Evolutionary conservation across 75 land plant genomes (phyloP).

Genomic region (Selaginella tamariscina): DNA sequence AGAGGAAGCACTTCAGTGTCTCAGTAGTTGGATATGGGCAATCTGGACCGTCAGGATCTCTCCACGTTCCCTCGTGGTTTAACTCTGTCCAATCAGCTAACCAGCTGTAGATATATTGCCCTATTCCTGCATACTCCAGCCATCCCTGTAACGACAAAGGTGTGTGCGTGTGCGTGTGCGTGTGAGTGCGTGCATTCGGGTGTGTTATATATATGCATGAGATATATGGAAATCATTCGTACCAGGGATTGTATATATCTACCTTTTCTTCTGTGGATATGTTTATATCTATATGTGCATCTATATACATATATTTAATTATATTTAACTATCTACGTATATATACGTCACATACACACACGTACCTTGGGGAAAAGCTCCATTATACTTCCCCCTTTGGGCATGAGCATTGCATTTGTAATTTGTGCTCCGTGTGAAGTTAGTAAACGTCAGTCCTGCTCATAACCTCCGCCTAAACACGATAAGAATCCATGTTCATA

Average conservation of each 20-base stretch:
- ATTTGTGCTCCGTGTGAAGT: constrained; percentile 32
- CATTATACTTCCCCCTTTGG: constrained; percentile 22
- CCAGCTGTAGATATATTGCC: constrained; percentile 24
- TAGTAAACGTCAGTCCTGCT: constrained; percentile 25
- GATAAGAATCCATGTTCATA: not conserved
- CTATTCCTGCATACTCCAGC: constrained; percentile 27
- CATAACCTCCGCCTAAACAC: constrained; percentile 19
- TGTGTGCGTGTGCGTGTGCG: no score
- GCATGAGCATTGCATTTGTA: constrained; percentile 30
- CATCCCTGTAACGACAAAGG: no score
- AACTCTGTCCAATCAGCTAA: constrained; percentile 19
- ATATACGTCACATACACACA: no score
- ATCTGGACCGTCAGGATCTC: constrained; percentile 42
- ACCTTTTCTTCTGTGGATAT: no score
- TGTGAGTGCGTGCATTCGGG: no score
- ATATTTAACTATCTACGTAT: no score
- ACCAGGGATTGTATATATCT: no score
- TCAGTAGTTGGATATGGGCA: constrained; percentile 30
- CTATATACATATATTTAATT: no score
- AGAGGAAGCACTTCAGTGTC: constrained; percentile 19
- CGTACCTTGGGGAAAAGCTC: constrained; percentile 29
- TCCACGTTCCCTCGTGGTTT: constrained; percentile 38
- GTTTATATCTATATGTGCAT: no score
- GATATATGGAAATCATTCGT: no score
- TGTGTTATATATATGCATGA: no score